Evolutionary conservation across 805 yeast species (phyloP).

Genomic region (Priceomyces melissophilus): DNA sequence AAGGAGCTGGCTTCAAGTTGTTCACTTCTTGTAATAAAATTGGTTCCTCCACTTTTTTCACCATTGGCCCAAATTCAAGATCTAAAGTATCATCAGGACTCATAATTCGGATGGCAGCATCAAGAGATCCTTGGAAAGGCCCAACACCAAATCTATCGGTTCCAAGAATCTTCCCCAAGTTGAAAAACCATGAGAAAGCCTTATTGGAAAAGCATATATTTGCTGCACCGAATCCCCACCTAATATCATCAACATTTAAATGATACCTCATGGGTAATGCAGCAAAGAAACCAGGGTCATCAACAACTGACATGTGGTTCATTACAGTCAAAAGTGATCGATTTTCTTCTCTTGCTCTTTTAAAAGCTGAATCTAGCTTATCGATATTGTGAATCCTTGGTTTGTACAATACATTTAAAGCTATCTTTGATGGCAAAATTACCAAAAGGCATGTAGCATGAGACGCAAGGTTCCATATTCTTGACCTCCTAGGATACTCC

Average conservation of each 20-base stretch:
- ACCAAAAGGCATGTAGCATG: slow-evolving; percentile 65
- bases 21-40: slow-evolving; percentile 40
- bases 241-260: slow-evolving; percentile 56
- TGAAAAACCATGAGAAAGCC: slow-evolving; percentile 59
- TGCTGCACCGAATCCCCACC: slow-evolving; percentile 96
- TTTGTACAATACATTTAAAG: slow-evolving; percentile 59
- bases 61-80: slow-evolving; percentile 35
- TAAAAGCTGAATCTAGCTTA: slow-evolving; percentile 59
- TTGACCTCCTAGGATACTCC: slow-evolving; percentile 56
- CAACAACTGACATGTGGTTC: slow-evolving; percentile 92
- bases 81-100: slow-evolving; percentile 73
- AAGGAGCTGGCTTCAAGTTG: slow-evolving; percentile 7
- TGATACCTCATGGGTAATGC: slow-evolving; percentile 71
- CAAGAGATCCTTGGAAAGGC: slow-evolving; percentile 86
- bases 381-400: slow-evolving; percentile 62
- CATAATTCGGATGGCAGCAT: slow-evolving; percentile 76
- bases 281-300: slow-evolving; percentile 91
- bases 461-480: slow-evolving; percentile 65
- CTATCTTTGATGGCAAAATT: slow-evolving; percentile 59
- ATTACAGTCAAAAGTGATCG: slow-evolving; percentile 79
- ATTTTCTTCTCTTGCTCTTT: slow-evolving; percentile 60
- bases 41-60: slow-evolving; percentile 25
- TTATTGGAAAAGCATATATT: slow-evolving; percentile 76
- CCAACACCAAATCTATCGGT: slow-evolving; percentile 89
- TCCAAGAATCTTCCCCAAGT: slow-evolving; percentile 83